phyloP scores from a whole-genome alignment of 805 yeast species.

The Kodamaea sagamina region DNA sequence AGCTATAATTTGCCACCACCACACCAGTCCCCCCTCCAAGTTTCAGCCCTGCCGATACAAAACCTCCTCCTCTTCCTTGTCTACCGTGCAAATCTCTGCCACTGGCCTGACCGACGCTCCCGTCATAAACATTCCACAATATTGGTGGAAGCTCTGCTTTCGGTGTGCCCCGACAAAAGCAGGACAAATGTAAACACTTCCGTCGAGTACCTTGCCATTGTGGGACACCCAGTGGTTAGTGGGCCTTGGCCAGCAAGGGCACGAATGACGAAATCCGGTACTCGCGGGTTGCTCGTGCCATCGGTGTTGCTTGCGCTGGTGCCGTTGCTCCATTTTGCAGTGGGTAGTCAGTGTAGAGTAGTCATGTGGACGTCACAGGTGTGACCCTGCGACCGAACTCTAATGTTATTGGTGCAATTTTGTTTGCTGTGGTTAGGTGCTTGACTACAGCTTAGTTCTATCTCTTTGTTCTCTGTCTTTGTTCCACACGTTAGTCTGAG shows the following conservation, averaged over 20 bases:
- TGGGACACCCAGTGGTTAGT: not conserved
- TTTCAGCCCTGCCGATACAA: not conserved
- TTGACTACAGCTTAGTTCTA: too few species aligned
- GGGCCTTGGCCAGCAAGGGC: not conserved
- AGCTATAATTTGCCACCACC: not conserved
- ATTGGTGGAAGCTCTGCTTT: not conserved
- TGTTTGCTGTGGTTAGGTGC: too few species aligned
- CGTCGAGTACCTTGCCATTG: not conserved
- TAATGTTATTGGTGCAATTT: too few species aligned
- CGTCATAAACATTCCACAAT: constrained; percentile 4
- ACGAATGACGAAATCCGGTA: not conserved
- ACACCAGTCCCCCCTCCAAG: not conserved
- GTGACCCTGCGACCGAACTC: too few species aligned
- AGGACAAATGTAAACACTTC: constrained; percentile 1
- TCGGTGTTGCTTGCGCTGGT: too few species aligned
- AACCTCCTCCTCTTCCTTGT: not conserved
- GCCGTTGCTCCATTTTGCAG: too few species aligned
- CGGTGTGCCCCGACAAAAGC: constrained; percentile 1
- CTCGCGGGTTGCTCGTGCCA: too few species aligned
- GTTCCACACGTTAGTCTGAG: too few species aligned
- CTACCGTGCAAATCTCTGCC: not conserved
- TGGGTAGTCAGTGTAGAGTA: too few species aligned
- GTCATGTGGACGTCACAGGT: too few species aligned
- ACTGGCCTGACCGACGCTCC: not conserved
- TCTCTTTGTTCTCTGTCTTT: too few species aligned